Percentiles rank a stretch among this genome's conserved stretches.
These are phyloP conservation scores for Kernera saxatilis DNA, from an alignment of 345 rosid genomes.

Conservation along the genomic window DNA sequence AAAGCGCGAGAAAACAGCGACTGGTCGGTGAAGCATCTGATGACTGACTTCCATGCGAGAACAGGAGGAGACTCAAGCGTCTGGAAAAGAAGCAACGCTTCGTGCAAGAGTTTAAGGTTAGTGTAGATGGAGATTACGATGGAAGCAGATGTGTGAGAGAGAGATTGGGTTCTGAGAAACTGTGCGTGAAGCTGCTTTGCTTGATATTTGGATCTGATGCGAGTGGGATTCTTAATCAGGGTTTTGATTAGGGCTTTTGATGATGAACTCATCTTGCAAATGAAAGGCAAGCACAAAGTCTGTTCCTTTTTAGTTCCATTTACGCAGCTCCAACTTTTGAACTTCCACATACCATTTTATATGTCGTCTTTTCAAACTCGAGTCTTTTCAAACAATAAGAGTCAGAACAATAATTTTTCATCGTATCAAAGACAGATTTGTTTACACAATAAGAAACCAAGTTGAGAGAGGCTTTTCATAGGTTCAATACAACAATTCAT, in stretches of 20 bases:
- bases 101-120: constrained; percentile 45
- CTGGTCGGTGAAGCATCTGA: constrained; percentile 50
- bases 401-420: neutral
- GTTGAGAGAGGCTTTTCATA: neutral
- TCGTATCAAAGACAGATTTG: neutral
- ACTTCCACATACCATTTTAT: neutral
- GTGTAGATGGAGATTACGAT: constrained; percentile 57
- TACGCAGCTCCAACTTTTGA: neutral
- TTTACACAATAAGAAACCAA: neutral
- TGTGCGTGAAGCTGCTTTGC: constrained; percentile 76
- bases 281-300: neutral
- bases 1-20: constrained; percentile 44
- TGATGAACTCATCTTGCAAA: constrained; percentile 29
- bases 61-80: constrained; percentile 47
- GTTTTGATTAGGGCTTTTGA: constrained; percentile 35
- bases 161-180: constrained; percentile 43
- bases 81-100: constrained; percentile 46
- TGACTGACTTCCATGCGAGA: constrained; percentile 73
- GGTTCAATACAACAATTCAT: neutral
- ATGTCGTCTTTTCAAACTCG: neutral
- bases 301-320: neutral
- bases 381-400: neutral
- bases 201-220: constrained; percentile 38
- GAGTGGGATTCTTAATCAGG: constrained; percentile 34
- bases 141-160: constrained; percentile 35